Conservation (phyloP, 306 rosid species). For the Trifolium pratense region DNA sequence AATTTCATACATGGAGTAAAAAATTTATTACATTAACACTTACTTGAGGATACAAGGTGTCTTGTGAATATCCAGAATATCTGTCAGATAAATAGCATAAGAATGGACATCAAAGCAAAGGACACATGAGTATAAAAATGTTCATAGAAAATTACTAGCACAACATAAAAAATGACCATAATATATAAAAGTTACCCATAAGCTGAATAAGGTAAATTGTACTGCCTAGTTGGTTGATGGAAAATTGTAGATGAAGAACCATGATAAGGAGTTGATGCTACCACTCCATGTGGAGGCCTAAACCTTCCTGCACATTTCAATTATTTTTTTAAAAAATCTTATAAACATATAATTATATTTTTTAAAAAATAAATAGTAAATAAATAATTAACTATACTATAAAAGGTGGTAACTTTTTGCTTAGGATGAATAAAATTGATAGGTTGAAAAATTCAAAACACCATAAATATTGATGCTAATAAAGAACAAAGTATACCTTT, state of each 20-base stretch:
- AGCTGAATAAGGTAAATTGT: slow-evolving; percentile 78
- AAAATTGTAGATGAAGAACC: slow-evolving; percentile 70
- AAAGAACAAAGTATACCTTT: background rate
- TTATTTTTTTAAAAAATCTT: background rate
- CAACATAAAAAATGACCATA: slow-evolving; percentile 6
- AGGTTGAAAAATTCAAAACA: background rate
- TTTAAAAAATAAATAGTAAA: slow-evolving; percentile 28
- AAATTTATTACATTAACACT: slow-evolving; percentile 12
- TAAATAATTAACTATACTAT: slow-evolving; percentile 23
- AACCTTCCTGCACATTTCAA: slow-evolving; percentile 59
- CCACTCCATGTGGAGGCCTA: slow-evolving; percentile 66
- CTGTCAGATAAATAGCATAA: slow-evolving; percentile 43
- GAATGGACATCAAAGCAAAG: slow-evolving; percentile 15
- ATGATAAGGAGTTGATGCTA: slow-evolving; percentile 67
- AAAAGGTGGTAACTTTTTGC: slow-evolving; percentile 26
- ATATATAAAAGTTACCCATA: slow-evolving; percentile 64
- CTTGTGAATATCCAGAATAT: slow-evolving; percentile 85
- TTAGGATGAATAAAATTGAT: slow-evolving; percentile 14
- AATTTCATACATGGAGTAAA: background rate
- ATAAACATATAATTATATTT: background rate
- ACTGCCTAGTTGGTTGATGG: slow-evolving; percentile 74
- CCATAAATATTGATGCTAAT: background rate
- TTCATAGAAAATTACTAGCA: slow-evolving; percentile 9
- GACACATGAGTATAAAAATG: background rate
- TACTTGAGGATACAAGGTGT: slow-evolving; percentile 74